Percentiles rank a stretch among this genome's conserved stretches.
Conservation (phyloP, 106 monocot genomes). For the Phalaenopsis aphrodite region DNA sequence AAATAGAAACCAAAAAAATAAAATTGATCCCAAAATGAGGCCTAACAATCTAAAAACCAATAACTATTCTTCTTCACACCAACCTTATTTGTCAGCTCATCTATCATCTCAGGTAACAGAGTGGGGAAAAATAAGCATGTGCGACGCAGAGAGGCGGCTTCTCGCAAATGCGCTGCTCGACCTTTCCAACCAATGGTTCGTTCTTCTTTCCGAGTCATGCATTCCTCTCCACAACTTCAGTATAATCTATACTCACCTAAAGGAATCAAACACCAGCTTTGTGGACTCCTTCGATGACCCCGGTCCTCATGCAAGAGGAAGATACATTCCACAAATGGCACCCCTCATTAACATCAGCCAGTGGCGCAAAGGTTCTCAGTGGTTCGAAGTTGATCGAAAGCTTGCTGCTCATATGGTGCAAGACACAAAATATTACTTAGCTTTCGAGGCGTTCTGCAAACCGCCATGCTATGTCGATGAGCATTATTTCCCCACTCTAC, state of each 20-base stretch:
- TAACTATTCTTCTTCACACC: too few species aligned
- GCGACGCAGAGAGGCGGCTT: slow-evolving; percentile 59
- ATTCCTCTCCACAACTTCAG: slow-evolving; percentile 55
- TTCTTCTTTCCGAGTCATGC: slow-evolving; percentile 55
- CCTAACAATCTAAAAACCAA: too few species aligned
- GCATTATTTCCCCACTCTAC: slow-evolving; percentile 43
- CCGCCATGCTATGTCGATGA: slow-evolving; percentile 43
- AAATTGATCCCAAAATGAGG: too few species aligned
- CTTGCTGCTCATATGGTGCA: slow-evolving; percentile 30
- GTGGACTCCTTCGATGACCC: slow-evolving; percentile 35
- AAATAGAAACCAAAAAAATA: too few species aligned
- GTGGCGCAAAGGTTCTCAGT: slow-evolving; percentile 66
- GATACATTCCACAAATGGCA: slow-evolving; percentile 30
- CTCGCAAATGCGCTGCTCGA: slow-evolving; percentile 58
- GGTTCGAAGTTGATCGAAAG: slow-evolving; percentile 42
- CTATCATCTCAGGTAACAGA: slow-evolving; percentile 14
- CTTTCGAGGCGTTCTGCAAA: slow-evolving; percentile 36
- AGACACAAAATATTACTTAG: slow-evolving; percentile 35
- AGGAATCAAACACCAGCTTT: slow-evolving; percentile 31
- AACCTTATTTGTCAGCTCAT: background rate
- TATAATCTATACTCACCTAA: slow-evolving; percentile 31
- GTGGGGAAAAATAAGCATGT: slow-evolving; percentile 55
- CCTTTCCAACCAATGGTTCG: slow-evolving; percentile 42
- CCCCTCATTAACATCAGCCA: slow-evolving; percentile 29
- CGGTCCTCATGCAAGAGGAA: slow-evolving; percentile 29